Base-by-base conservation (phyloP, 225 moss, liverwort and hornwort species). In the Anthoceros angustus region DNA sequence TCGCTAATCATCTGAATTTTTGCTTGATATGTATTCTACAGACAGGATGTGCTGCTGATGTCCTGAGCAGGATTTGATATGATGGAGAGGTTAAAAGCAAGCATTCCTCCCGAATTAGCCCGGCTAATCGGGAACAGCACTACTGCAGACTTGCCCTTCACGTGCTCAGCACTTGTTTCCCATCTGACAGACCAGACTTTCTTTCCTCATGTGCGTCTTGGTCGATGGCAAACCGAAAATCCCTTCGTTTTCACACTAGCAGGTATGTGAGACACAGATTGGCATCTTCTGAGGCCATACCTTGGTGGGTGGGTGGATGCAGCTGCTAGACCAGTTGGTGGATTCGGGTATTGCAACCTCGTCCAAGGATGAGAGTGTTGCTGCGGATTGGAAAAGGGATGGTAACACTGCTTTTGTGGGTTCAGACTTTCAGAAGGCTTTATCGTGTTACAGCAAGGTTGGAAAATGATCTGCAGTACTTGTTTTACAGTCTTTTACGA, bases 361-460 rank as follows among this genome's bases (percentile, higher is more conserved):
- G 6, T 55, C 55, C 18, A 55, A 55, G 55, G 55, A 55, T 23
- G 55, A 55, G 55, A 15, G 14, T 15, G 23, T 23, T 55, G 55
- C 55, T 55, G 8, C 7, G 55, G n/a, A 15, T 7, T 55, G 8
- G 55, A 55, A 55, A 4, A 23, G 23, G 55, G 14, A 15, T 20
- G 55, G 55, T 18, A 55, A 55, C 55, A 15, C 1, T 55, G 55
- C 55, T 55, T 55, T 18, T 20, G 12, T 18, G n/a, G 55, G 7
- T 18, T 55, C 55, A 20, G 55, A 55, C 55, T 15, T 18, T 23
- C 55, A 15, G 5, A 55, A 55, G n/a, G 55, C 55, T 18, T 55
- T 55, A 15, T 55, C 55, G 23, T 55, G 55, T 55, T 55, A 55
- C n/a, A 55, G 5, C 55, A 15, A 55, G 55, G 55, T 55, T 55